Conservation (phyloP, 2,329 filamentous ascomycete species). For the Stagonosporopsis rhizophila region DNA sequence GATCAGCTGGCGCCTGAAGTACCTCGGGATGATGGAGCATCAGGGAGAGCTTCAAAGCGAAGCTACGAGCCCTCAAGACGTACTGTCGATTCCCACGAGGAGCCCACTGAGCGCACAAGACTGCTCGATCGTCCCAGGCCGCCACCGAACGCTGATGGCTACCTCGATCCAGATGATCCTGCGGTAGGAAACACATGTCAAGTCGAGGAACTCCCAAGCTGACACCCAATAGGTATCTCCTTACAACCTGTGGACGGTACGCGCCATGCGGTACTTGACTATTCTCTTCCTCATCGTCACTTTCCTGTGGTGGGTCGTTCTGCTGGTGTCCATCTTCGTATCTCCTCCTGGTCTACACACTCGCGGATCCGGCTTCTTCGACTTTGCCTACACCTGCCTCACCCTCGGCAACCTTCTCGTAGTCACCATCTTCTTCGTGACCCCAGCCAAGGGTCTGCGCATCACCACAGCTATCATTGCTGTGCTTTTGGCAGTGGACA, state of each 20-base stretch:
- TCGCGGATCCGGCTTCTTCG: slow-evolving; percentile 89
- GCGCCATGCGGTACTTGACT: slow-evolving; percentile 78
- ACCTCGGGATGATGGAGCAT: slow-evolving; percentile 32
- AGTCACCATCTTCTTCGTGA: slow-evolving; percentile 83
- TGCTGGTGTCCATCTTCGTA: slow-evolving; percentile 89
- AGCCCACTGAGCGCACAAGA: slow-evolving; percentile 68
- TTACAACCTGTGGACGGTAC: slow-evolving; percentile 93
- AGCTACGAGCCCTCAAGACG: slow-evolving; percentile 39
- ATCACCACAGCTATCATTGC: slow-evolving; percentile 74
- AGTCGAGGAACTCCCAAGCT: neutral
- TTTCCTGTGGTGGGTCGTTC: slow-evolving; percentile 90
- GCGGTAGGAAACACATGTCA: slow-evolving; percentile 63
- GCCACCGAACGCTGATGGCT: slow-evolving; percentile 65
- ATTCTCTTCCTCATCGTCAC: slow-evolving; percentile 76
- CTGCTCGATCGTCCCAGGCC: slow-evolving; percentile 64
- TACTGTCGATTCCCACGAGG: slow-evolving; percentile 55
- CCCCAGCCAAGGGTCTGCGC: slow-evolving; percentile 80
- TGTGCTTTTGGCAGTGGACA: slow-evolving; percentile 72
- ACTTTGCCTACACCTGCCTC: slow-evolving; percentile 82
- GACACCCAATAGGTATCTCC: slow-evolving; percentile 67
- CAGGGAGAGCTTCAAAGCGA: slow-evolving; percentile 35
- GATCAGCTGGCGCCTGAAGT: slow-evolving; percentile 37
- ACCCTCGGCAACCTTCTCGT: slow-evolving; percentile 78
- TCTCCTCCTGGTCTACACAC: slow-evolving; percentile 86
- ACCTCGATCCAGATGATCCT: slow-evolving; percentile 79